Percentiles rank a stretch among this genome's conserved stretches.
Conservation (phyloP, 257 asterid species). For the Solanum arcanum region DNA sequence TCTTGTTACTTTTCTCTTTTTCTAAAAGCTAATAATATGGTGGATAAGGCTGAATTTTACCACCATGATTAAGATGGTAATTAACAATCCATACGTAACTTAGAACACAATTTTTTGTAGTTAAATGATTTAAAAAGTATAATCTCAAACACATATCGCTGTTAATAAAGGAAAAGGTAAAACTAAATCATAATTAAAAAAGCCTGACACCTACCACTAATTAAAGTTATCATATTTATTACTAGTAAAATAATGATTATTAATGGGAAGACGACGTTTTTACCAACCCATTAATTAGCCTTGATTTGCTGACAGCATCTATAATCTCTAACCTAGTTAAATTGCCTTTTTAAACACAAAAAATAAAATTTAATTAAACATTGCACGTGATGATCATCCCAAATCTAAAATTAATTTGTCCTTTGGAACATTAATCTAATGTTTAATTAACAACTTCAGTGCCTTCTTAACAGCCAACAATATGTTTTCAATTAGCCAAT, state of each 20-base stretch:
- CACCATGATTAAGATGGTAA: background rate
- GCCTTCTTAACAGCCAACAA: background rate
- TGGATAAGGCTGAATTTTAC: background rate
- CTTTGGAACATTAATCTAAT: background rate
- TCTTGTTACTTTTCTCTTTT: background rate
- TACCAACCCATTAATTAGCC: constrained; percentile 1
- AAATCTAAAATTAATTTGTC: background rate
- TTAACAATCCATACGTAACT: background rate
- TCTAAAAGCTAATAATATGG: background rate
- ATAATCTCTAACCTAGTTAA: background rate
- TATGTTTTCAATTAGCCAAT: background rate
- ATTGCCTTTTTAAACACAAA: background rate
- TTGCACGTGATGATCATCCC: background rate
- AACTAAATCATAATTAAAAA: background rate
- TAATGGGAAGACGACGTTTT: background rate
- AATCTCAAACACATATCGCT: background rate
- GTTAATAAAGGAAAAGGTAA: background rate
- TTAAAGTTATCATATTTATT: background rate
- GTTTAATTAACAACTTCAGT: background rate
- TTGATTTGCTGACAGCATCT: constrained; percentile 1
- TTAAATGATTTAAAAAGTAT: background rate
- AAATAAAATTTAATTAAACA: background rate
- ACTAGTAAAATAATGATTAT: background rate
- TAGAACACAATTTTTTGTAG: background rate
- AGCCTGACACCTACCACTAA: background rate